Conservation (phyloP, 1,139 yeast genomes). For the Debaryomycetaceae sp. region DNA sequence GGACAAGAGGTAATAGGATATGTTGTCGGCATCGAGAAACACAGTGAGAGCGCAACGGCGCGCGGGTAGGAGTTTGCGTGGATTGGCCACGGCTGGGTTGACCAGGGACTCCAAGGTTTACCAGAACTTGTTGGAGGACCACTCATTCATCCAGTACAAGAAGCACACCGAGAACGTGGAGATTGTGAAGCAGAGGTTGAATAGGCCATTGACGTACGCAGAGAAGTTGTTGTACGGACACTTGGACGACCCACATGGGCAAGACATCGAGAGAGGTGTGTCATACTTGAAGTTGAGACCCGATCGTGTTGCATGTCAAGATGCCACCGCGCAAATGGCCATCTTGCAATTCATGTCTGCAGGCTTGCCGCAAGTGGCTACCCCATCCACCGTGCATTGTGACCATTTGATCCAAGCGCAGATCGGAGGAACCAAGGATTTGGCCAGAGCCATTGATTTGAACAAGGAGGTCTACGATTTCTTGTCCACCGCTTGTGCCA, state of each 20-base stretch:
- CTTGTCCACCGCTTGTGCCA: constrained; percentile 90
- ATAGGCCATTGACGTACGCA: constrained; percentile 95
- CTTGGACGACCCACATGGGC: constrained; percentile 92
- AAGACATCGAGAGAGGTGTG: constrained; percentile 94
- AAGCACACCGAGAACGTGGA: constrained; percentile 78
- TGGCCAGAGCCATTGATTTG: constrained; percentile 86
- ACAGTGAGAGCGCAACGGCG: constrained; percentile 24
- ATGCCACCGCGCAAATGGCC: constrained; percentile 99
- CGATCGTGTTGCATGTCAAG: constrained; percentile 99
- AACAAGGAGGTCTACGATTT: constrained; percentile 98
- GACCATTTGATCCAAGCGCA: constrained; percentile 99
- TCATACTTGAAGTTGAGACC: constrained; percentile 97
- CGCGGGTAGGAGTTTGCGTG: constrained; percentile 48
- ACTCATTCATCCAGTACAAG: constrained; percentile 77
- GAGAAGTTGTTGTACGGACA: constrained; percentile 96
- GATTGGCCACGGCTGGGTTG: constrained; percentile 71
- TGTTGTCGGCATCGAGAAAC: constrained; percentile 43
- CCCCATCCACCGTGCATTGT: constrained; percentile 98
- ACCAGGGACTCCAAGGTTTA: constrained; percentile 90
- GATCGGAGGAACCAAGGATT: constrained; percentile 88
- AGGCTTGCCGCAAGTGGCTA: constrained; percentile 89
- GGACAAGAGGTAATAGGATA: constrained; percentile 7
- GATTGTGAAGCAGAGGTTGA: constrained; percentile 81
- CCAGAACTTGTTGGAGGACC: constrained; percentile 87
- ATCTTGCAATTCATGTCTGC: constrained; percentile 98